A percentile compares a stretch with the other conserved stretches of the same genome.
phyloP scores from a whole-genome alignment of 441 rosid genomes.

The Gossypium schwendimanii region DNA sequence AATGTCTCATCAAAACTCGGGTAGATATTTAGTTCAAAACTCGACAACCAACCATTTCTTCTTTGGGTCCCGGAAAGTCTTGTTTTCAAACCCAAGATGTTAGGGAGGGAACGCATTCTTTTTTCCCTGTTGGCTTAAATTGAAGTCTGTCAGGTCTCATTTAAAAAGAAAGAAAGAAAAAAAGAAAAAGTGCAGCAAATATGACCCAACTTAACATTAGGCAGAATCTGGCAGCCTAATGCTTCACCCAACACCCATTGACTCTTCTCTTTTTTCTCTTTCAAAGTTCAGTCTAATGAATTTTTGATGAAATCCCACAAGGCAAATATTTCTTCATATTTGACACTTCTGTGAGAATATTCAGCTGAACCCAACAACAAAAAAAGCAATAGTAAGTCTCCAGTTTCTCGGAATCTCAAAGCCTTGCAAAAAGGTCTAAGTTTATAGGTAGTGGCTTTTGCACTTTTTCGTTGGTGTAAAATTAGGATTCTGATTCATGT shows the following conservation, averaged over 20 bases:
- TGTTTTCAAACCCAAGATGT: too few relatives aligned
- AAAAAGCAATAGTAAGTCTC: background rate
- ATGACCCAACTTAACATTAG: conserved; percentile 8
- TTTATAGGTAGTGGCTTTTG: conserved; percentile 1
- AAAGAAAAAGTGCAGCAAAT: background rate
- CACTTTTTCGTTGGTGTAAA: background rate
- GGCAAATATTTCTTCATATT: background rate
- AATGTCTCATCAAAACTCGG: background rate
- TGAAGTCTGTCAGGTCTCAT: background rate
- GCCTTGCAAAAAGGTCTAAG: conserved; percentile 4
- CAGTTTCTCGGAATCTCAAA: background rate
- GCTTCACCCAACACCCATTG: conserved; percentile 4
- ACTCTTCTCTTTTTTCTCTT: background rate
- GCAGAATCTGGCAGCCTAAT: conserved; percentile 15
- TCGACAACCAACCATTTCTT: background rate
- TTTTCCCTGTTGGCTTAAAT: background rate
- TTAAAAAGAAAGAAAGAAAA: background rate
- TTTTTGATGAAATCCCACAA: background rate
- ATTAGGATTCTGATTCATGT: background rate
- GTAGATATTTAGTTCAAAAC: background rate
- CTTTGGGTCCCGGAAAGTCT: background rate
- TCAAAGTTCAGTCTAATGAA: background rate
- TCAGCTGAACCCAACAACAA: background rate
- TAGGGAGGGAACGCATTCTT: background rate
- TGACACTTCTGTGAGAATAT: background rate